Conservation (phyloP, 192 early-diverging fungal species). For the Geranomyces variabilis region DNA sequence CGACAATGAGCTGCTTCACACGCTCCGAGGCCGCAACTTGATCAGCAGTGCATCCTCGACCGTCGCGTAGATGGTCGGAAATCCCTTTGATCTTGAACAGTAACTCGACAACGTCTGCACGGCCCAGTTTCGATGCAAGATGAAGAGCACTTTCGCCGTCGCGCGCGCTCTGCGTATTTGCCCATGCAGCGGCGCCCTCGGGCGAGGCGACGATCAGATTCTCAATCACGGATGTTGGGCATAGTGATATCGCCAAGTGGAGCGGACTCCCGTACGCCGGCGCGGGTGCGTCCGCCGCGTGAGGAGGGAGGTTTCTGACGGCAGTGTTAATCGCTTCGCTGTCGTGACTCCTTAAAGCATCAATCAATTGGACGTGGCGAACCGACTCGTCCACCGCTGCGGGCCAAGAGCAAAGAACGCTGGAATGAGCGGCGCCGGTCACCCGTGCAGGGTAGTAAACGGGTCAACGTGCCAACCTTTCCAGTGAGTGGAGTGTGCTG, state of each 20-base stretch:
- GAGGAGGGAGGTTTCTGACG: slow-evolving; percentile 16
- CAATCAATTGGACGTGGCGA: slow-evolving; percentile 36
- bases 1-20: slow-evolving; percentile 22
- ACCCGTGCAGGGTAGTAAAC: background rate
- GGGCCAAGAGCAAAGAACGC: background rate
- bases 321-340: slow-evolving; percentile 21
- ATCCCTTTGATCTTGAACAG: slow-evolving; percentile 65
- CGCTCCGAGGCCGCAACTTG: slow-evolving; percentile 53
- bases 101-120: slow-evolving; percentile 68
- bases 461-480: background rate
- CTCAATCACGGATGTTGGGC: slow-evolving; percentile 32
- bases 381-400: slow-evolving; percentile 37
- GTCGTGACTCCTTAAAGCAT: slow-evolving; percentile 37
- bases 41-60: slow-evolving; percentile 64
- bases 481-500: background rate
- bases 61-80: slow-evolving; percentile 68
- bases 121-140: slow-evolving; percentile 68
- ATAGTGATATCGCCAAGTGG: slow-evolving; percentile 43
- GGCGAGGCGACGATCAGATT: slow-evolving; percentile 25
- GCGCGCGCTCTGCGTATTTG: slow-evolving; percentile 45
- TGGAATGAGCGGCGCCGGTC: background rate
- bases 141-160: slow-evolving; percentile 77
- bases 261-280: slow-evolving; percentile 40
- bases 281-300: background rate
- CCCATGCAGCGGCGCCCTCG: slow-evolving; percentile 28